phyloP scores from a whole-genome alignment of 305 asterid species.

The Caryopteris hybrid region DNA sequence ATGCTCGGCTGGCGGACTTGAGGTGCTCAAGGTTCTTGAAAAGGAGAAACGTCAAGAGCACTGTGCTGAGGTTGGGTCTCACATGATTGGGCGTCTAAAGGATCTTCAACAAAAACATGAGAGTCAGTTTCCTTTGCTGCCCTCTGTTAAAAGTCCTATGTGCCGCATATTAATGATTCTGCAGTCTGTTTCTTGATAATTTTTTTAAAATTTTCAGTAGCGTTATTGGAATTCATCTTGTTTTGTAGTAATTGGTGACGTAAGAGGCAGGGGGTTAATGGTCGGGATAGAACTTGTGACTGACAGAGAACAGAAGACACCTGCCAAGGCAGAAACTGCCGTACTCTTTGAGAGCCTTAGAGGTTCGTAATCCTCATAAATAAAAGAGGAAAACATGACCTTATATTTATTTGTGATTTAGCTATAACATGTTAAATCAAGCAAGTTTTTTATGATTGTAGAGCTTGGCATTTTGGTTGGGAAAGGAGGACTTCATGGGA shows the following conservation, averaged over 20 bases:
- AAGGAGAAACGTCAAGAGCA: conserved; percentile 81
- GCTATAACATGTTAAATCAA: background rate
- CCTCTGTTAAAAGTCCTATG: background rate
- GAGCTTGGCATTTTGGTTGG: conserved; percentile 82
- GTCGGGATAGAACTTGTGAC: conserved; percentile 87
- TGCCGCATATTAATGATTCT: background rate
- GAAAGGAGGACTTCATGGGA: conserved; percentile 93
- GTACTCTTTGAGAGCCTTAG: conserved; percentile 76
- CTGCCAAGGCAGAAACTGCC: conserved; percentile 92
- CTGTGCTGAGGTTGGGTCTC: conserved; percentile 82
- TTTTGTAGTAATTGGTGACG: conserved; percentile 80
- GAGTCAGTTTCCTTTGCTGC: conserved; percentile 39
- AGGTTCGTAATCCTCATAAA: conserved; percentile 49
- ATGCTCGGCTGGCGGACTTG: conserved; percentile 96
- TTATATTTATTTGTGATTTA: background rate
- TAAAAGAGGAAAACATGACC: background rate
- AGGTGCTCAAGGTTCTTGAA: conserved; percentile 82
- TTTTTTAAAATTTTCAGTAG: background rate
- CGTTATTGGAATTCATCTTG: background rate
- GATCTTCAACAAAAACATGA: conserved; percentile 77
- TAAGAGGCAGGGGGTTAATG: conserved; percentile 94
- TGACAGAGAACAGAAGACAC: conserved; percentile 64
- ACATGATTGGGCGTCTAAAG: conserved; percentile 63
- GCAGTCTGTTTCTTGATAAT: background rate
- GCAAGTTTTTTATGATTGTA: conserved; percentile 21